A percentile compares a stretch with the other conserved stretches of the same genome.
These are phyloP conservation scores for Scorias spongiosa DNA, from an alignment of 2,329 filamentous ascomycete genomes.

Conservation along the genomic window DNA sequence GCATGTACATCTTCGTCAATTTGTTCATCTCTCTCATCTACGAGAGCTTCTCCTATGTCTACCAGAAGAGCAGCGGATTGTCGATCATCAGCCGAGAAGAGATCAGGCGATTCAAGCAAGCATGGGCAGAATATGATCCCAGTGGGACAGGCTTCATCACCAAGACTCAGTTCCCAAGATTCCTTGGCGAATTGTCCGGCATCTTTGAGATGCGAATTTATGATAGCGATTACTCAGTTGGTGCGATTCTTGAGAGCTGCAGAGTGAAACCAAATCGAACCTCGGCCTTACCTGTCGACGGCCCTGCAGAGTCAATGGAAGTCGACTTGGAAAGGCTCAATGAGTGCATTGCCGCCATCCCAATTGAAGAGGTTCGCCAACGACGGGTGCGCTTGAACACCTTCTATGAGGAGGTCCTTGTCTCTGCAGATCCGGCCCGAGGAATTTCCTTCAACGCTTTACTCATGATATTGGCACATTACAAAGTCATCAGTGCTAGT, in stretches of 20 bases:
- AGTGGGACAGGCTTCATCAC: constrained; percentile 81
- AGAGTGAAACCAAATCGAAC: constrained; percentile 38
- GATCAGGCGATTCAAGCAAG: constrained; percentile 92
- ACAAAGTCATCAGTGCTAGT: constrained; percentile 96
- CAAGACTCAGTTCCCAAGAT: constrained; percentile 73
- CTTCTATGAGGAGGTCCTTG: constrained; percentile 95
- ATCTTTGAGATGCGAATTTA: constrained; percentile 97
- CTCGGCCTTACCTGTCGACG: constrained; percentile 33
- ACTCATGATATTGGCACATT: constrained; percentile 90
- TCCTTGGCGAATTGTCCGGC: constrained; percentile 81
- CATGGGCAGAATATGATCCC: constrained; percentile 91
- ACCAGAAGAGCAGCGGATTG: constrained; percentile 87
- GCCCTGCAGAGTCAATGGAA: constrained; percentile 17
- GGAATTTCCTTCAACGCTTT: constrained; percentile 87
- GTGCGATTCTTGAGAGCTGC: constrained; percentile 75
- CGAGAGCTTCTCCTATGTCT: constrained; percentile 98
- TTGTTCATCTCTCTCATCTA: constrained; percentile 97
- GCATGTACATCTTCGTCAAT: constrained; percentile 99
- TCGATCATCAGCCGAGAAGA: constrained; percentile 84
- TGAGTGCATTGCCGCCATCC: constrained; percentile 54
- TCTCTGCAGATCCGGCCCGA: constrained; percentile 74
- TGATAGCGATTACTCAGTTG: constrained; percentile 73
- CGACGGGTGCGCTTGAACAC: constrained; percentile 69
- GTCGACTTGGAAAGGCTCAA: constrained; percentile 68
- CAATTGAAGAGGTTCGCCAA: constrained; percentile 57